Evolutionary conservation across 2,329 filamentous ascomycete genomes (phyloP).

Genomic region (Talaromyces sp.): DNA sequence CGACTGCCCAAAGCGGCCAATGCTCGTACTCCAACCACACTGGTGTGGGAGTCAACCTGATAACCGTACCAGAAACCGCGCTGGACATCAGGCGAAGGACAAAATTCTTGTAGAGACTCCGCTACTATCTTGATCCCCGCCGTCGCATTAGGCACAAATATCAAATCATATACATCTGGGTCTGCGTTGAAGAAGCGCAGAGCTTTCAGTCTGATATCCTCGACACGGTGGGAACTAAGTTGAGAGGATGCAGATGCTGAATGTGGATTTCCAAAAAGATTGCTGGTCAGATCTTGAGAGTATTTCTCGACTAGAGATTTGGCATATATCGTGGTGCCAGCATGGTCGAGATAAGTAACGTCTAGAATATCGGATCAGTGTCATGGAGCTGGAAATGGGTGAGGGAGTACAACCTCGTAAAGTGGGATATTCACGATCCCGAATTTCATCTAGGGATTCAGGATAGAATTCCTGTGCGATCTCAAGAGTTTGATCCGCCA

Average conservation of each 20-base stretch:
- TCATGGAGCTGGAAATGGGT: not conserved
- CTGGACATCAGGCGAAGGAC: not conserved
- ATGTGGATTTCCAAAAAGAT: constrained; percentile 87
- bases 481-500: not conserved
- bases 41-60: constrained; percentile 81
- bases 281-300: constrained; percentile 70
- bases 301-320: constrained; percentile 79
- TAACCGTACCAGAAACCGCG: constrained; percentile 78
- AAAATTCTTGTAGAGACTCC: constrained; percentile 66
- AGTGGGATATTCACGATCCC: constrained; percentile 47
- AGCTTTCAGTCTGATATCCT: constrained; percentile 67
- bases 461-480: constrained; percentile 36
- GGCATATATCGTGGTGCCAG: constrained; percentile 79
- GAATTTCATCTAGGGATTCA: constrained; percentile 46
- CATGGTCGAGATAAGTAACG: constrained; percentile 84
- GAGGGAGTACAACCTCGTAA: constrained; percentile 33
- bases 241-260: constrained; percentile 80
- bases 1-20: constrained; percentile 57
- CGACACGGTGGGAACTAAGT: constrained; percentile 67
- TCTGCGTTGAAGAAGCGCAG: constrained; percentile 77
- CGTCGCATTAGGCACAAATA: constrained; percentile 91
- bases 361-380: constrained; percentile 45
- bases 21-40: constrained; percentile 75
- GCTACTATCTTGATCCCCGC: constrained; percentile 82
- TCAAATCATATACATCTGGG: constrained; percentile 75